Evolutionary conservation across 805 yeast species (phyloP).

Genomic region (Candida sithepensis): DNA sequence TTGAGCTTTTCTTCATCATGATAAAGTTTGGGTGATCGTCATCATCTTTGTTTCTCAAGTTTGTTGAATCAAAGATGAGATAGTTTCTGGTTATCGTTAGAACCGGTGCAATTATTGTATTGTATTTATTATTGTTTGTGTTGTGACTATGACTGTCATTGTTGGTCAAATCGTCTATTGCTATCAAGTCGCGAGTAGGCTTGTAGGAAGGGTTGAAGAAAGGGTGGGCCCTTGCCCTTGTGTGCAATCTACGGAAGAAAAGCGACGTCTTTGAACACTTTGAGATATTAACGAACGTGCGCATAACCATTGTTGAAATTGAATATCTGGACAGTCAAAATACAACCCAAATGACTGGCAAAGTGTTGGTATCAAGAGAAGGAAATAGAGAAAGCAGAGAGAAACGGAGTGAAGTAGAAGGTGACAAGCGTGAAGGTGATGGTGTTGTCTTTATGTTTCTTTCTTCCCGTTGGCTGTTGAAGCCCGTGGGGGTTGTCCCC

Average conservation of each 20-base stretch:
- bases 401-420: not conserved
- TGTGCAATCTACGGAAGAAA: not conserved
- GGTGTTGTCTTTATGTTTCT: too few relatives aligned
- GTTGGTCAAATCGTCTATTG: slow-evolving; percentile 27
- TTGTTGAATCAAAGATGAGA: slow-evolving; percentile 26
- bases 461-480: too few relatives aligned
- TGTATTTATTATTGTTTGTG: slow-evolving; percentile 18
- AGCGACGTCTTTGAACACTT: slow-evolving; percentile 19
- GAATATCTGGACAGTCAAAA: not conserved
- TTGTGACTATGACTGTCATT: slow-evolving; percentile 17
- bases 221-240: slow-evolving; percentile 20
- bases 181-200: slow-evolving; percentile 25
- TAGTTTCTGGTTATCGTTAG: slow-evolving; percentile 28
- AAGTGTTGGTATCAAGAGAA: too few relatives aligned
- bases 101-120: slow-evolving; percentile 24
- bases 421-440: not conserved
- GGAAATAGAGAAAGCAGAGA: not conserved
- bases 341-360: too few relatives aligned
- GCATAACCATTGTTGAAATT: not conserved
- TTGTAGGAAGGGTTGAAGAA: slow-evolving; percentile 35
- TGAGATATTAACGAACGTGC: not conserved
- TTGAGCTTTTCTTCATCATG: not conserved
- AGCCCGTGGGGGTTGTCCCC: too few relatives aligned
- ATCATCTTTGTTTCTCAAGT: slow-evolving; percentile 14
- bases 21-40: slow-evolving; percentile 3